phyloP scores from a whole-genome alignment of 1,284 basidiomycete genomes.

The Abortiporus biennis region DNA sequence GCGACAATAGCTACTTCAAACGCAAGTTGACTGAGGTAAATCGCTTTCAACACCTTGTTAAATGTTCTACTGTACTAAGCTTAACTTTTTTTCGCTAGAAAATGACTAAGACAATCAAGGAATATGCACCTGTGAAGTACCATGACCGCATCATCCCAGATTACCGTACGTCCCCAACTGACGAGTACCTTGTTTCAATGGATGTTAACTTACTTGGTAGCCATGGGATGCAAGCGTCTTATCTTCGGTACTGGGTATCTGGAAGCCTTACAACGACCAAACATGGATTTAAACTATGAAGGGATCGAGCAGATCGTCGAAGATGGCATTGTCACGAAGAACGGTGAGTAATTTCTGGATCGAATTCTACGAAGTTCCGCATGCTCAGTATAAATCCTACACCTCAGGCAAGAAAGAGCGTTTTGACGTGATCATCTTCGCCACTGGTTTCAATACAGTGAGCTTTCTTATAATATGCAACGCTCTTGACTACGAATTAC shows the following conservation, averaged over 20 bases:
- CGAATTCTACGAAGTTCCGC: too few relatives aligned
- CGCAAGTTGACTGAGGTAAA: too few relatives aligned
- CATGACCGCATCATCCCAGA: constrained; percentile 33
- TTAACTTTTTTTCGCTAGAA: constrained; percentile 15
- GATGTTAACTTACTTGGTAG: constrained; percentile 12
- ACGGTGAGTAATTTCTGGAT: constrained; percentile 24
- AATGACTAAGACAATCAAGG: constrained; percentile 27
- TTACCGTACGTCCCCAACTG: constrained; percentile 32
- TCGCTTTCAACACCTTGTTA: too few relatives aligned
- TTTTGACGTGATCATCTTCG: constrained; percentile 20
- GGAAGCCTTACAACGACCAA: constrained; percentile 31
- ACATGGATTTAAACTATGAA: constrained; percentile 34
- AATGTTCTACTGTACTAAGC: too few relatives aligned
- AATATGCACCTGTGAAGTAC: constrained; percentile 33
- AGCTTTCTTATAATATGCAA: too few relatives aligned
- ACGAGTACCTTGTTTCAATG: too few relatives aligned
- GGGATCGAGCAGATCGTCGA: constrained; percentile 31
- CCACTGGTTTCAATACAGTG: constrained; percentile 28
- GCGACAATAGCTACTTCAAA: not conserved
- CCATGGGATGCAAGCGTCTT: constrained; percentile 32
- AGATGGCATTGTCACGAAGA: constrained; percentile 30
- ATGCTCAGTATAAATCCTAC: not conserved
- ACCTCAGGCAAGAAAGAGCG: constrained; percentile 12
- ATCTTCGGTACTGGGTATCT: constrained; percentile 34
- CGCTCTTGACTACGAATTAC: not conserved